Conservation (phyloP, 202 grass and related monocot genomes). For the Carex arenaria region DNA sequence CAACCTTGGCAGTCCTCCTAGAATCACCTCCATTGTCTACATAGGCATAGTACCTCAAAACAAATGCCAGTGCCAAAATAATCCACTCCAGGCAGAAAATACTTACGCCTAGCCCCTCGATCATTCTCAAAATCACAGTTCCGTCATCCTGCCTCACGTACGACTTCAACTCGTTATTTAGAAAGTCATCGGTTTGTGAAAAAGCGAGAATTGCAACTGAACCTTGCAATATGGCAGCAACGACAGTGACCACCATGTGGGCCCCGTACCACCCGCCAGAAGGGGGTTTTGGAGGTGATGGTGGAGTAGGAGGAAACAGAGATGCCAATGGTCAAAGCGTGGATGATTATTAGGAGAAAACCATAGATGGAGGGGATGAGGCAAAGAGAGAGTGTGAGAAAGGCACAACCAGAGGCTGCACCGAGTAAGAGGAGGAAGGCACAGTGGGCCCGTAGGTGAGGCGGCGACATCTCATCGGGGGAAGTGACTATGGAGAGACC, state of each 20-base stretch:
- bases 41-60: constrained; percentile 75
- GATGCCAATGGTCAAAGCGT: constrained; percentile 65
- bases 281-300: constrained; percentile 47
- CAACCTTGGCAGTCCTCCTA: constrained; percentile 66
- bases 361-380: constrained; percentile 82
- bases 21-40: constrained; percentile 62
- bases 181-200: constrained; percentile 76
- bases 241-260: constrained; percentile 69
- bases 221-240: constrained; percentile 83
- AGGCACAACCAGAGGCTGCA: constrained; percentile 77
- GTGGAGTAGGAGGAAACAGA: constrained; percentile 74
- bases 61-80: constrained; percentile 80
- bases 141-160: constrained; percentile 91
- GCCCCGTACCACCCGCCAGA: constrained; percentile 61
- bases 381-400: constrained; percentile 92
- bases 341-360: constrained; percentile 95
- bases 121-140: constrained; percentile 83
- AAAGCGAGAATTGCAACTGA: constrained; percentile 82
- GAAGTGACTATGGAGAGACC: constrained; percentile 71
- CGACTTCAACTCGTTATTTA: constrained; percentile 61
- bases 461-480: constrained; percentile 49
- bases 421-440: constrained; percentile 88
- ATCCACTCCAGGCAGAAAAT: constrained; percentile 97
- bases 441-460: constrained; percentile 58
- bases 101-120: constrained; percentile 72